Evolutionary conservation across 495 filamentous ascomycete species (phyloP), one percentile per base, ranked within the genome.

Genomic region (Penicillium chermesinum): DNA sequence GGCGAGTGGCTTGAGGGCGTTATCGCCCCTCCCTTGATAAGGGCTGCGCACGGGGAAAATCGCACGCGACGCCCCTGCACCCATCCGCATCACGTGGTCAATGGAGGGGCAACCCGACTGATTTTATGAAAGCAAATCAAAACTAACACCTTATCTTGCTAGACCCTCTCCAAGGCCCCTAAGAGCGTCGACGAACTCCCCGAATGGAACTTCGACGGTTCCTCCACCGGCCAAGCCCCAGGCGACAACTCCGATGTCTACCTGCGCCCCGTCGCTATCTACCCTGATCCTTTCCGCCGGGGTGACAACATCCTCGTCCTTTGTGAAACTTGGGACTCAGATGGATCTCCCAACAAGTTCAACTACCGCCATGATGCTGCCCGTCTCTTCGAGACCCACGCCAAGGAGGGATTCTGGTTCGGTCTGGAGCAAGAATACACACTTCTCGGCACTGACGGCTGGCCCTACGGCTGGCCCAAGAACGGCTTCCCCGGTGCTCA

Each of bases 161-260:
- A 97, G 91, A 96, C 91, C 55, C 80, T 96, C 34, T 78, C 73
- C 60, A 82, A 84, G 69, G 69, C 82, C 51, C 71, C 74, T 45
- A 71, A 74, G 32, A 67, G 61, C 44, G 72, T 88, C 48, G 85
- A 88, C 46, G 89, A 96, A 50, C 88, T 98, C 49, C 88, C 91
- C 50, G 88, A 95, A 69, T 98, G 93, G 93, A 98, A 97, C 79
- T 98, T 98, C 64, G 93, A 98, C 65, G 93, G 93, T 66, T 95
- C 89, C 45, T 96, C 90, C 15, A 95, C 89, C 57, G 87, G 77
- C 60, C 93, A 98, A 71, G 93, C 93, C 44, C 89, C 90, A 25
- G 89, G 91, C 64, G 88, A 91, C 70, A 89, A 98, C 80, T 96
- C 91, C 47, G 93, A 98, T 74, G 85, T 97, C 82, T 96, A 95